Evolutionary conservation across 306 rosid genomes (phyloP).

Genomic region (Vicia sativa): DNA sequence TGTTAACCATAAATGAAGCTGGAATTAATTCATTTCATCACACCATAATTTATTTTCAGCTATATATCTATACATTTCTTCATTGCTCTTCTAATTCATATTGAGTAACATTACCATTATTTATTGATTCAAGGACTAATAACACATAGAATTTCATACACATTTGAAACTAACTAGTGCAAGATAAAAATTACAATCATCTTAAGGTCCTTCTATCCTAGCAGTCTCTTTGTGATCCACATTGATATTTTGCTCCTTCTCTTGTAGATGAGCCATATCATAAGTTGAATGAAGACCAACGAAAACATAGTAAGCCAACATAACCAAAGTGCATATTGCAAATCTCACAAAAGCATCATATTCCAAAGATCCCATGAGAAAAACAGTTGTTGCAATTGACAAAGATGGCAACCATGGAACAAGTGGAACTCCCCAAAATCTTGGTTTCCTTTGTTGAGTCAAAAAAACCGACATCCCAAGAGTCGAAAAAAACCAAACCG

Average conservation of each 20-base stretch:
- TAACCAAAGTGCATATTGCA: conserved; percentile 62
- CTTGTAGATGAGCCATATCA: conserved; percentile 69
- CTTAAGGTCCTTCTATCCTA: conserved; percentile 50
- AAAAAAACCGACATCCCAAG: conserved; percentile 54
- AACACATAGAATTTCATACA: conserved; percentile 2
- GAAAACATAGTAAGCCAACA: conserved; percentile 66
- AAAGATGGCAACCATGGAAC: conserved; percentile 85
- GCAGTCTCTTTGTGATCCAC: conserved; percentile 28
- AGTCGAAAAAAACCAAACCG: conserved; percentile 72
- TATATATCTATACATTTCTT: neutral
- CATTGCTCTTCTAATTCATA: neutral
- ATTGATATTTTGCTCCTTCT: conserved; percentile 39
- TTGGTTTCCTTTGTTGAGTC: conserved; percentile 66
- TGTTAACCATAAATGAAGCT: too few species aligned
- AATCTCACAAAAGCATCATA: conserved; percentile 62
- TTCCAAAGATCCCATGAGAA: conserved; percentile 75
- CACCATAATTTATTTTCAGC: neutral
- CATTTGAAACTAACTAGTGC: neutral
- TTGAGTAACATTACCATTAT: neutral
- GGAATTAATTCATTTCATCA: neutral
- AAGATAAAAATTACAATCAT: conserved; percentile 25
- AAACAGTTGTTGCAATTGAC: conserved; percentile 70
- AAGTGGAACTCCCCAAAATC: conserved; percentile 82
- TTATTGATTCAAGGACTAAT: neutral
- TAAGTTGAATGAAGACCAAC: conserved; percentile 85